Conservation (phyloP, 805 yeast genomes). For the Candida maris region DNA sequence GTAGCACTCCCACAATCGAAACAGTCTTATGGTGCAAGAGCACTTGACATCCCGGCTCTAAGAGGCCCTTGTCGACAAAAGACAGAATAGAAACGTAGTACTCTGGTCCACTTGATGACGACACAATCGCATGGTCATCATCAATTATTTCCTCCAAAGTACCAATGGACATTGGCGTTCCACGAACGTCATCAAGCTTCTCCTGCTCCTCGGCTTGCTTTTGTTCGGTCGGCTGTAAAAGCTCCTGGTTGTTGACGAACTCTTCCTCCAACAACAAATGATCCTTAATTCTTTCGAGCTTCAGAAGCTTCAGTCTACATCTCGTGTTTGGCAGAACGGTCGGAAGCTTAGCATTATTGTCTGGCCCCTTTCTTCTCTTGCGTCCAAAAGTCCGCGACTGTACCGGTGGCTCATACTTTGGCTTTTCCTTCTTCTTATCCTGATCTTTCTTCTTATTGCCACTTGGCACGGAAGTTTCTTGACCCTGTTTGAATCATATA, state of each 20-base stretch:
- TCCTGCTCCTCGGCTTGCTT: conserved; percentile 95
- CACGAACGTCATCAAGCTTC: conserved; percentile 92
- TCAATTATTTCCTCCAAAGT: conserved; percentile 96
- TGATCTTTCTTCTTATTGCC: conserved; percentile 32
- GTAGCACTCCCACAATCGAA: conserved; percentile 95
- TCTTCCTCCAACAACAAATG: conserved; percentile 93
- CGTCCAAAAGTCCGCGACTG: conserved; percentile 83
- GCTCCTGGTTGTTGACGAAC: conserved; percentile 91
- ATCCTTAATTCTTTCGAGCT: conserved; percentile 95
- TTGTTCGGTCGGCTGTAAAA: conserved; percentile 92
- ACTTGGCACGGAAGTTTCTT: conserved; percentile 34
- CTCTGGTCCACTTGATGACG: conserved; percentile 94
- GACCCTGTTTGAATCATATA: conserved; percentile 22
- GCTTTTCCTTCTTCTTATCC: conserved; percentile 70
- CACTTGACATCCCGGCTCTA: conserved; percentile 97
- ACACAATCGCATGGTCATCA: conserved; percentile 98
- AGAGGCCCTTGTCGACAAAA: conserved; percentile 91
- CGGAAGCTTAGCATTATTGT: conserved; percentile 70
- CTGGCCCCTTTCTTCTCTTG: conserved; percentile 90
- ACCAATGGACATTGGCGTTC: conserved; percentile 94
- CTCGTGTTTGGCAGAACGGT: conserved; percentile 88
- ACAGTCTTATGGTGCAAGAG: conserved; percentile 93
- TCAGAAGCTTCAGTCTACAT: conserved; percentile 84
- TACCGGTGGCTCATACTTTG: conserved; percentile 98
- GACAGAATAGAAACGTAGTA: conserved; percentile 94